A percentile compares a stretch with the other conserved stretches of the same genome.
Evolutionary conservation across 2,329 filamentous ascomycete genomes (phyloP).

Genomic region (Apiospora saccharicola): DNA sequence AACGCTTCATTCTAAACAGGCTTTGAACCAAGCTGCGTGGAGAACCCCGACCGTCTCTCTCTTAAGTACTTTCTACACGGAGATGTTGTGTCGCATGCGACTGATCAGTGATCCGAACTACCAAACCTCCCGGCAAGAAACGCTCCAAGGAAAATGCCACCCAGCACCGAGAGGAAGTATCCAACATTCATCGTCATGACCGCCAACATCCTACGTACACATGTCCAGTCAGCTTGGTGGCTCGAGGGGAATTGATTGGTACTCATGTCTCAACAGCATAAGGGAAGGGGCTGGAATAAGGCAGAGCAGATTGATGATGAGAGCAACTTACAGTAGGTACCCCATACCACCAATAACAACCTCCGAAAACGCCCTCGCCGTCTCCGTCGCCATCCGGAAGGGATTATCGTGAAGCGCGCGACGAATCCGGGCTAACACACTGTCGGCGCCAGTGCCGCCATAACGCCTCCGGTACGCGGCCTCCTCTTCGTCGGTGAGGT

Average conservation of each 20-base stretch:
- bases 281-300: not conserved
- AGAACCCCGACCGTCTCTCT: not conserved
- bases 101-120: not conserved
- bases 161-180: constrained; percentile 42
- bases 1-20: not conserved
- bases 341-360: constrained; percentile 38
- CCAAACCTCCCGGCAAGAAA: constrained; percentile 21
- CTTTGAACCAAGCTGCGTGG: not conserved
- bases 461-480: not conserved
- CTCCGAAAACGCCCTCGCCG: constrained; percentile 34
- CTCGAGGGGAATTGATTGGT: not conserved
- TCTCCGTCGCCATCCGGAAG: constrained; percentile 39
- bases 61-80: not conserved
- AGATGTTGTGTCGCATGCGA: not conserved
- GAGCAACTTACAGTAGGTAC: constrained; percentile 40
- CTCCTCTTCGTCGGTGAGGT: not conserved
- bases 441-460: not conserved
- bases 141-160: constrained; percentile 32
- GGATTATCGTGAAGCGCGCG: constrained; percentile 31
- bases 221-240: not conserved
- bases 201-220: constrained; percentile 40
- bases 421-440: not conserved
- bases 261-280: not conserved
- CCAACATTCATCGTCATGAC: constrained; percentile 45
- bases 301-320: not conserved